Evolutionary conservation across 2,329 filamentous ascomycete species (phyloP).

Genomic region (Colletotrichum nymphaeae): DNA sequence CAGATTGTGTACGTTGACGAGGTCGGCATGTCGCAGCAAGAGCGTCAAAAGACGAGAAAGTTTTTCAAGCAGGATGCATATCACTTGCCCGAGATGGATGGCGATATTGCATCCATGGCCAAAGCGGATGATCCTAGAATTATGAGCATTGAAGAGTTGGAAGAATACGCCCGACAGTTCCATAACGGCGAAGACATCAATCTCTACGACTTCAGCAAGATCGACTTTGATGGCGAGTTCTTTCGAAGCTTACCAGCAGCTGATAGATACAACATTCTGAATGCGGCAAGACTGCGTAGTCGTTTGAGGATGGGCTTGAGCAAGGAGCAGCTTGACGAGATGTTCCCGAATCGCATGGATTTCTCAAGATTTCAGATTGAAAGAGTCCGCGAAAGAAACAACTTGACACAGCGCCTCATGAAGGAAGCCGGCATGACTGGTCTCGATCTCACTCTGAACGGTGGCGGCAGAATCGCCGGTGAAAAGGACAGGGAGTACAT

Average conservation of each 20-base stretch:
- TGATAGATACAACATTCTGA: conserved; percentile 97
- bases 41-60: conserved; percentile 78
- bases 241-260: conserved; percentile 90
- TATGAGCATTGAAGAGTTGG: conserved; percentile 94
- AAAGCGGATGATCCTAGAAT: conserved; percentile 92
- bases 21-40: conserved; percentile 80
- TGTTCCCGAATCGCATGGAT: conserved; percentile 98
- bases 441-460: conserved; percentile 73
- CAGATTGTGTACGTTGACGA: conserved; percentile 93
- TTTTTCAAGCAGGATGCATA: conserved; percentile 96
- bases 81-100: conserved; percentile 88
- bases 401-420: conserved; percentile 95
- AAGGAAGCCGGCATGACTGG: conserved; percentile 90
- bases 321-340: conserved; percentile 93
- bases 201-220: conserved; percentile 97
- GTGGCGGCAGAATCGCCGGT: conserved; percentile 76
- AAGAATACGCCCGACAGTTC: conserved; percentile 94
- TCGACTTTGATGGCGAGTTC: conserved; percentile 96
- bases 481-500: conserved; percentile 96
- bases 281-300: conserved; percentile 89
- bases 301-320: conserved; percentile 94
- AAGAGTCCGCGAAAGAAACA: conserved; percentile 89
- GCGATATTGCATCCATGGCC: conserved; percentile 85
- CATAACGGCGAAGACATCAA: conserved; percentile 91
- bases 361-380: conserved; percentile 98